phyloP scores from a whole-genome alignment of 2,329 filamentous ascomycete genomes.

The Botrytis aclada region DNA sequence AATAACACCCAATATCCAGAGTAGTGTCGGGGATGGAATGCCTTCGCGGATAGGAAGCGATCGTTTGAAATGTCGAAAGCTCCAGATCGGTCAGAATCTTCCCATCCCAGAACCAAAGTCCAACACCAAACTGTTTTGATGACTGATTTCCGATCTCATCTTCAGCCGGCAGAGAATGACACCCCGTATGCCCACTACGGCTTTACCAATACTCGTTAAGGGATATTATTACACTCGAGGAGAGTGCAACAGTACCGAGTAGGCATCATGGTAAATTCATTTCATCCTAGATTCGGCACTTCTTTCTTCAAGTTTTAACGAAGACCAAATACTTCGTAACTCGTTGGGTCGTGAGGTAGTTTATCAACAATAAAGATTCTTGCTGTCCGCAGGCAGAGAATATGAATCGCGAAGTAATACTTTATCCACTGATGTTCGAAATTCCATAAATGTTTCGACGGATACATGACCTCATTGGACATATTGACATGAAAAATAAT shows the following conservation, averaged over 20 bases:
- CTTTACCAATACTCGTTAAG: not conserved
- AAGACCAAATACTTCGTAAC: not conserved
- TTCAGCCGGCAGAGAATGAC: not conserved
- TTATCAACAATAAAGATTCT: not conserved
- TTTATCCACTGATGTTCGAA: not conserved
- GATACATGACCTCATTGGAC: conserved; percentile 10
- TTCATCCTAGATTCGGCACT: not conserved
- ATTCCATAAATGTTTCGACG: not conserved
- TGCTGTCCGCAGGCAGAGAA: not conserved
- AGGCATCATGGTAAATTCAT: not conserved
- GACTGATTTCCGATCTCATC: not conserved
- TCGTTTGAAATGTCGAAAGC: not conserved
- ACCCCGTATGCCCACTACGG: not conserved
- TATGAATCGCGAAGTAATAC: conserved; percentile 1
- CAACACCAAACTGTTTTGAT: not conserved
- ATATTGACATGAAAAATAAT: not conserved
- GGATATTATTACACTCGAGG: not conserved
- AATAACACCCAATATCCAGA: not conserved
- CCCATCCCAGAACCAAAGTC: not conserved
- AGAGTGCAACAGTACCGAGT: not conserved
- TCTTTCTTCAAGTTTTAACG: not conserved
- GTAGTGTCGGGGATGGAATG: not conserved
- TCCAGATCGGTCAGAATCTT: not conserved
- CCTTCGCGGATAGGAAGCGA: too few relatives aligned
- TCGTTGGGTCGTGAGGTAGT: not conserved